Base-by-base conservation (phyloP, 345 rosid species). In the Linum tenue region DNA sequence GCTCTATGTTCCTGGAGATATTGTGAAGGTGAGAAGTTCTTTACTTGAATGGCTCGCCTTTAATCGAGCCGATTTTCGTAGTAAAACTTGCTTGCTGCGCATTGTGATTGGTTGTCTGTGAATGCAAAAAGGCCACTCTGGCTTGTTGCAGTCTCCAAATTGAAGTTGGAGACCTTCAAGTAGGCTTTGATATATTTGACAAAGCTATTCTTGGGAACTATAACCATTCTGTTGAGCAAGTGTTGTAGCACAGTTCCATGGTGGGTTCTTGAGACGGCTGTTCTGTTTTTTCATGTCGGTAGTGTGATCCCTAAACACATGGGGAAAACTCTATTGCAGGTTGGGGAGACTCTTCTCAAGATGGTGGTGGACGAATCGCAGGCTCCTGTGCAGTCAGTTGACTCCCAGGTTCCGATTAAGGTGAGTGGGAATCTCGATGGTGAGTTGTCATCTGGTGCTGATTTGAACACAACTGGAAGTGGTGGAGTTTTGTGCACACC, bases 311-410 rank as follows among this genome's bases (percentile, higher is more conserved):
- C 55, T 10, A 43, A n/a, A 60, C 11, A 37, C 40, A 61, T n/a
- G n/a, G 59, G 43, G 11, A 55, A 55, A 43, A 48, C 15, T 38
- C 57, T 72, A 41, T 67, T 70, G 64, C 76, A 92, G 98, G 98
- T 92, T 38, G 98, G 98, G 62, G 98, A 92, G 75, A 84, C 92
- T 70, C 87, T 92, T 63, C 75, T 92, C 48, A 86, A 82, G 82
- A 73, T 92, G 73, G 75, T 62, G 0, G 86, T 85, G 38, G 84
- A 85, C 66, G 89, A 76, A 22, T 22, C 31, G 31, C 31, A 22
- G 31, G 31, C 31, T 22, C 31, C 31, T 22, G 31, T 22, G 31
- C 31, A 22, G 31, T 22, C 31, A 22, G 31, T 22, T 22, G 31
- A 22, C 22, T 60, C 76, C 9, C 76, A 50, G 37, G 44, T 51